A percentile compares a stretch with the other conserved stretches of the same genome.
Evolutionary conservation across 2,329 filamentous ascomycete species (phyloP).

Genomic region (Parascedosporium putredinis): DNA sequence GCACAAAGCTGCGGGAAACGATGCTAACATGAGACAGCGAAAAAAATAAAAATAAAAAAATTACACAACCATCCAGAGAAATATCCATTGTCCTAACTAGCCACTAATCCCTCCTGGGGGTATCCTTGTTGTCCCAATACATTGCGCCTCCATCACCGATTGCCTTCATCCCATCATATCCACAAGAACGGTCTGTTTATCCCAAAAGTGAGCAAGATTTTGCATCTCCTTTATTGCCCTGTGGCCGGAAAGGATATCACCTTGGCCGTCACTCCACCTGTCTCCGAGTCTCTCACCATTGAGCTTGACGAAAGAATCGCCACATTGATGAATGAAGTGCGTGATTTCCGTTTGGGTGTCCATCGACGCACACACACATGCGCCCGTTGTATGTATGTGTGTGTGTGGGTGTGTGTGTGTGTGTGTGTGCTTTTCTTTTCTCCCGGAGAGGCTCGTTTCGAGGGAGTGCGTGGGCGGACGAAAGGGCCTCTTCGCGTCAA

Average conservation of each 20-base stretch:
- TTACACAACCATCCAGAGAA: not conserved
- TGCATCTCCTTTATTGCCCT: not conserved
- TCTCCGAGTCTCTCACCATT: no score
- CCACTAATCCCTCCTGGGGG: not conserved
- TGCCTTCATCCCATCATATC: not conserved
- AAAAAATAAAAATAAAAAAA: not conserved
- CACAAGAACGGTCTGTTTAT: no score
- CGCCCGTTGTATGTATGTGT: no score
- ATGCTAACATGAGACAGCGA: not conserved
- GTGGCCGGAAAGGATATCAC: not conserved
- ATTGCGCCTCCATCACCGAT: constrained; percentile 8
- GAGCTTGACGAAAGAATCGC: no score
- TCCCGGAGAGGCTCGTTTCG: no score
- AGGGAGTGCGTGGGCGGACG: no score
- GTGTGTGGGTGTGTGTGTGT: not conserved
- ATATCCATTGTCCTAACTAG: no score
- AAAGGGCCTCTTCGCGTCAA: constrained; percentile 10
- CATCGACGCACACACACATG: no score
- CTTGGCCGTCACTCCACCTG: not conserved
- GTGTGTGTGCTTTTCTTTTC: no score
- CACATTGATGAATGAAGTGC: no score
- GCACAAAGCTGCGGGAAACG: no score
- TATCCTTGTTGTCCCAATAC: constrained; percentile 3
- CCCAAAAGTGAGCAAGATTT: not conserved
- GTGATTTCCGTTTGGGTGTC: no score